phyloP scores from a whole-genome alignment of 148 eudicot species.

The Vaccinium darrowii region DNA sequence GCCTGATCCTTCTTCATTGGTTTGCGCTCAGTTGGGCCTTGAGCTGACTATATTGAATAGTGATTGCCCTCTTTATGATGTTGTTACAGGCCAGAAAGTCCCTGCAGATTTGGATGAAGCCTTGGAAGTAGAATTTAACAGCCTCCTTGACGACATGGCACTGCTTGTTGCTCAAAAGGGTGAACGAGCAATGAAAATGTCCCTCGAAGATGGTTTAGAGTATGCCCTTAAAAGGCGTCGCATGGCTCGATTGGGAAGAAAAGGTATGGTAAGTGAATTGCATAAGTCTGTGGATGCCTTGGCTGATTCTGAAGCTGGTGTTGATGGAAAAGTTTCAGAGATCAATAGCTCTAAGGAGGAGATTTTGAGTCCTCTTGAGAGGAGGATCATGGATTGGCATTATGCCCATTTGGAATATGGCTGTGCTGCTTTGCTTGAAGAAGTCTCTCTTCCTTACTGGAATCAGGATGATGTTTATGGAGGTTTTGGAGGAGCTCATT shows the following conservation, averaged over 20 bases:
- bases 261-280: conserved; percentile 25
- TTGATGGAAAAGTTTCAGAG: conserved; percentile 26
- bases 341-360: conserved; percentile 31
- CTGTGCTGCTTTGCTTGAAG: conserved; percentile 88
- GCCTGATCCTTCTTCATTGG: conserved; percentile 92
- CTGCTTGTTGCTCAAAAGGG: conserved; percentile 89
- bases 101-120: conserved; percentile 79
- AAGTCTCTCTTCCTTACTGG: conserved; percentile 98
- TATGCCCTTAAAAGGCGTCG: conserved; percentile 73
- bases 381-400: conserved; percentile 99
- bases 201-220: conserved; percentile 96
- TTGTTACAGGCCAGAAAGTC: conserved; percentile 79
- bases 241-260: conserved; percentile 31
- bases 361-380: conserved; percentile 83
- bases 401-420: conserved; percentile 98
- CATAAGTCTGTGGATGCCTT: conserved; percentile 25
- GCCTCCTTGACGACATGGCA: conserved; percentile 88
- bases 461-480: conserved; percentile 99
- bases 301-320: conserved; percentile 20
- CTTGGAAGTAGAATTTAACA: conserved; percentile 87
- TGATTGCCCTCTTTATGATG: conserved; percentile 97
- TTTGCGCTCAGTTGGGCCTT: conserved; percentile 96
- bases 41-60: conserved; percentile 91
- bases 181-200: conserved; percentile 72
- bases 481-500: conserved; percentile 99